These are phyloP conservation scores for Arthroderma sp. DNA, from an alignment of 2,329 filamentous ascomycete species.

Conservation along the genomic window DNA sequence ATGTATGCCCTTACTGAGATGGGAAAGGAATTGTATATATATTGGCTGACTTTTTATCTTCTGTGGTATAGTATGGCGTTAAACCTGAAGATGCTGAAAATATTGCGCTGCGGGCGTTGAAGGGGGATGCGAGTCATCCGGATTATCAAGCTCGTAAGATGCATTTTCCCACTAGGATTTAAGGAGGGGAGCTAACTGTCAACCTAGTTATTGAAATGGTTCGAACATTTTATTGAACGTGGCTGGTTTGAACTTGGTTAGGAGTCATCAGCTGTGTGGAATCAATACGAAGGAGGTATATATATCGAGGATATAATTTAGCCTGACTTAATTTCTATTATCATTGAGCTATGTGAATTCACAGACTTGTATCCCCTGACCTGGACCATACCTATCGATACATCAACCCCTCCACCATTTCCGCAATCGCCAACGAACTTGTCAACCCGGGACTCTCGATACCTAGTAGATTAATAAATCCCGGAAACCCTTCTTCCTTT, in stretches of 20 bases:
- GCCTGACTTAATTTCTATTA: no score
- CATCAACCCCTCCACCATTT: conserved; percentile 10
- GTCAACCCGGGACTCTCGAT: conserved; percentile 92
- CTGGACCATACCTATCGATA: conserved; percentile 9
- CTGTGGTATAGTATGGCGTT: conserved; percentile 7
- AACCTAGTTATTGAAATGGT: no score
- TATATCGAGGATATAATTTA: no score
- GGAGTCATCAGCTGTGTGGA: no score
- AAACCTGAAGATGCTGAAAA: conserved; percentile 6
- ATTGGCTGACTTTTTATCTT: background rate
- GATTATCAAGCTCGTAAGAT: conserved; percentile 7
- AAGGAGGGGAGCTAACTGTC: no score
- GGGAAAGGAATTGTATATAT: background rate
- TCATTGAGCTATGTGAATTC: no score
- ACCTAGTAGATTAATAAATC: conserved; percentile 80
- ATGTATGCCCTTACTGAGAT: background rate
- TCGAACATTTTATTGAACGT: no score
- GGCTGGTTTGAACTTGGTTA: no score
- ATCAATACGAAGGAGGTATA: no score
- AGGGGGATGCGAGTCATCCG: conserved; percentile 5
- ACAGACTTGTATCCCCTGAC: no score
- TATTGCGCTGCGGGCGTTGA: conserved; percentile 7
- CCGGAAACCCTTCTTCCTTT: conserved; percentile 61
- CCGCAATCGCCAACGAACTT: conserved; percentile 53
- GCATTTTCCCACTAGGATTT: background rate